Base-by-base conservation (phyloP, 2,329 filamentous ascomycete species). In the Pseudopyricularia cyperi region DNA sequence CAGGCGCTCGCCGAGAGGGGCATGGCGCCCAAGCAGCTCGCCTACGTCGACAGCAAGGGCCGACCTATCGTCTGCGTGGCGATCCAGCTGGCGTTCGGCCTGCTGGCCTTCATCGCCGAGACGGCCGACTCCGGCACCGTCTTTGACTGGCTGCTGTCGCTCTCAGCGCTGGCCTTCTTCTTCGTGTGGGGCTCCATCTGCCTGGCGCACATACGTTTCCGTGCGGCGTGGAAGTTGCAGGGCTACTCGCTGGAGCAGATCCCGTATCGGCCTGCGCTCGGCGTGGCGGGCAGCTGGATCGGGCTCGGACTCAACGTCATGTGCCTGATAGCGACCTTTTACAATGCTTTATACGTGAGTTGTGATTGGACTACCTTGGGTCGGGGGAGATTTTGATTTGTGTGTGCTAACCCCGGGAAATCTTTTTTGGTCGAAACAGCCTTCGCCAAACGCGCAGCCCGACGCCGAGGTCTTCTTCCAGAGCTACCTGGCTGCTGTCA, bases 121-220 rank as follows among this genome's bases (percentile, higher is more conserved):
- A 71, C 74, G 3, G 58, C 59, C 5, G 63, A 63, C 52, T 69
- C 65, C 57, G 61, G 58, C 35, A 66, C 66, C 1, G 72, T 80
- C 55, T 85, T 85, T 68, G 71, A 70, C 59, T 85, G 81, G 81
- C 73, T 85, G 52, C 71, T 88, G 35, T 77, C 85, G 0, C 75
- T 90, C 19, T 87, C 83, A 0, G 85, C 84, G 50, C 77, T 89
- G 9, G 79, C 80, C 2, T 83, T 79, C 55, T 79, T 90, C 64
- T 87, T 89, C 66, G 84, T 85, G 26, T 90, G 85, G 85, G 81
- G 79, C 34, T 83, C 74, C 54, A 80, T 83, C 62, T 83, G 79
- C 63, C 65, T 80, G 3, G 73, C 79, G 0, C 80, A 84, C 62
- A 83, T 84, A 61, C 77, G 79, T 46, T 84, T 85, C 75, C 76